phyloP scores from a whole-genome alignment of 2,329 filamentous ascomycete genomes.

The Neophaeococcomyces aloes region DNA sequence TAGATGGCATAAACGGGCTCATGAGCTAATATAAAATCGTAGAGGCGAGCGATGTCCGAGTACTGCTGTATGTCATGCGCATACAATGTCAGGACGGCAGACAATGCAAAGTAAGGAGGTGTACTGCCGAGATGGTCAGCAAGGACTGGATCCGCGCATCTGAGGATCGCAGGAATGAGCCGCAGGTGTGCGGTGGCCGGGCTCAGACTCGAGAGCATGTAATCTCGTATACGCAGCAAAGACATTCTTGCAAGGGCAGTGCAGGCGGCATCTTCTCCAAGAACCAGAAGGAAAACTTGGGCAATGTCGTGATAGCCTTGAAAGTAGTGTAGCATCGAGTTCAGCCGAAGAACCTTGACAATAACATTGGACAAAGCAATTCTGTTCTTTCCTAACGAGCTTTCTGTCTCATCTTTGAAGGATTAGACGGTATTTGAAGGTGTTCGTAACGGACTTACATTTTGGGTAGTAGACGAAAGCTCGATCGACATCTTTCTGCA shows the following conservation, averaged over 20 bases:
- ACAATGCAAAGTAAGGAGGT: constrained; percentile 83
- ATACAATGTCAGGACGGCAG: constrained; percentile 91
- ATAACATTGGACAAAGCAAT: constrained; percentile 70
- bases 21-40: constrained; percentile 79
- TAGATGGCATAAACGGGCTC: constrained; percentile 87
- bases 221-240: constrained; percentile 82
- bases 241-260: constrained; percentile 69
- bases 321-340: constrained; percentile 86
- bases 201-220: constrained; percentile 82
- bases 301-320: constrained; percentile 98
- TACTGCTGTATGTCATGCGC: constrained; percentile 92
- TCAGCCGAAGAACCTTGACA: constrained; percentile 62
- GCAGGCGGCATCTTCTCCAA: constrained; percentile 53
- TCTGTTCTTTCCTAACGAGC: constrained; percentile 61
- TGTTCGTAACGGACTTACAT: constrained; percentile 42
- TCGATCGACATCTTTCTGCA: constrained; percentile 81
- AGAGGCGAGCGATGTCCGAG: constrained; percentile 75
- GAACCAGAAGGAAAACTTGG: constrained; percentile 82
- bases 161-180: constrained; percentile 72
- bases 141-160: constrained; percentile 59
- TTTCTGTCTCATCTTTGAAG: constrained; percentile 52
- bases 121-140: constrained; percentile 64
- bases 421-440: constrained; percentile 18
- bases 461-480: constrained; percentile 96
- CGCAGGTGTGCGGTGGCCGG: constrained; percentile 77